phyloP scores from a whole-genome alignment of 768 basidiomycete species.

The Tulasnella sp. region DNA sequence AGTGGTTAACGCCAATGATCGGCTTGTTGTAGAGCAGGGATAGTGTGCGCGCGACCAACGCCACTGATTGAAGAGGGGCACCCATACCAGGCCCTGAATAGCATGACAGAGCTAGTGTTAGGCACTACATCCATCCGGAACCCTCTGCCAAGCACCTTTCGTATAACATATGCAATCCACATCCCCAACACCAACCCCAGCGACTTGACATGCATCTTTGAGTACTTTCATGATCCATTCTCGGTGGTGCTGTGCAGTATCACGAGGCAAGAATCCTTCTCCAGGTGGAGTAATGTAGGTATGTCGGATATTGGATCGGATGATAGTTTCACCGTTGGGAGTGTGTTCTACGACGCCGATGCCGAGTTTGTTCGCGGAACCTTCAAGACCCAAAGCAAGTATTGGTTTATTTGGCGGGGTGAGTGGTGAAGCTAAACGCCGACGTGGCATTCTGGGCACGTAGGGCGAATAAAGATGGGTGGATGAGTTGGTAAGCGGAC shows the following conservation, averaged over 20 bases:
- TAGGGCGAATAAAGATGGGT: not conserved
- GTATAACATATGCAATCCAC: constrained; percentile 96
- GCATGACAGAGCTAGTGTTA: not conserved
- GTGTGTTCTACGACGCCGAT: constrained; percentile 84
- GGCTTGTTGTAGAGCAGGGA: constrained; percentile 86
- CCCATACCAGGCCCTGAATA: constrained; percentile 98
- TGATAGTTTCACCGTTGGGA: constrained; percentile 63
- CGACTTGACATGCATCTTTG: constrained; percentile 65
- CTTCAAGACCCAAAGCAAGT: constrained; percentile 93
- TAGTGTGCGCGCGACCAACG: constrained; percentile 86
- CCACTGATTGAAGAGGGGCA: constrained; percentile 91
- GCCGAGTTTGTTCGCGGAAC: constrained; percentile 96
- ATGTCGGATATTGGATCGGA: constrained; percentile 90
- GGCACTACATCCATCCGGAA: not conserved
- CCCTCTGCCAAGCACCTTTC: constrained; percentile 60
- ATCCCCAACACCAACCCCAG: constrained; percentile 66
- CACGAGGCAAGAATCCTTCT: constrained; percentile 92
- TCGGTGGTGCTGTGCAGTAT: constrained; percentile 94
- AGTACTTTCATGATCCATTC: constrained; percentile 87
- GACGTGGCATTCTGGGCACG: not conserved
- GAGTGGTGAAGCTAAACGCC: constrained; percentile 26
- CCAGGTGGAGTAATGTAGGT: constrained; percentile 99
- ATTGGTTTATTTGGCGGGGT: constrained; percentile 33
- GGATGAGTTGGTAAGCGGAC: not conserved
- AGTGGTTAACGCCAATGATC: constrained; percentile 97